Evolutionary conservation across 2,329 filamentous ascomycete species (phyloP).

Genomic region (Fusarium praegraminearum): DNA sequence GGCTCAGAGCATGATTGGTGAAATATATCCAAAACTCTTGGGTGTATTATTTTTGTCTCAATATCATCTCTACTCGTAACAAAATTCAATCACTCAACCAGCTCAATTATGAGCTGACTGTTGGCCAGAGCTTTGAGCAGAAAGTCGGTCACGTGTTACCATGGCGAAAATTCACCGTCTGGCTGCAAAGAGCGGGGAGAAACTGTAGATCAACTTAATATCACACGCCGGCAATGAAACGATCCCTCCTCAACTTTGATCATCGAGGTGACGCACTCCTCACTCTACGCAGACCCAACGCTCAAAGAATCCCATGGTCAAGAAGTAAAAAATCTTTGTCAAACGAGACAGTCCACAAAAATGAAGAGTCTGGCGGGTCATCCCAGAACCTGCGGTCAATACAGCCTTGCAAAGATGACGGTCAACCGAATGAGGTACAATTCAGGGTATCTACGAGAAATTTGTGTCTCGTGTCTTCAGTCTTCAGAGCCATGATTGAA

Average conservation of each 20-base stretch:
- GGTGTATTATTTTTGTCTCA: too few relatives aligned
- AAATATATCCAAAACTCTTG: background rate
- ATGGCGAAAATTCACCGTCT: background rate
- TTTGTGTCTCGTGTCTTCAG: slow-evolving; percentile 4
- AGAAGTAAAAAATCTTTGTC: background rate
- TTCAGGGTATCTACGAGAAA: background rate
- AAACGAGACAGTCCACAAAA: background rate
- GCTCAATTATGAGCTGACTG: background rate
- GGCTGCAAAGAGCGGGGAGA: background rate
- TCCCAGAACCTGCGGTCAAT: background rate
- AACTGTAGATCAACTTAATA: background rate
- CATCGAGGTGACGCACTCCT: background rate
- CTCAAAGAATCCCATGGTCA: background rate
- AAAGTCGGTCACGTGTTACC: background rate
- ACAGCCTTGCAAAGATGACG: background rate
- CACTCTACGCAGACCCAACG: background rate
- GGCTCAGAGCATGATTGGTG: background rate
- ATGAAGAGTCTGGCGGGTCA: background rate
- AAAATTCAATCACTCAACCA: accelerated
- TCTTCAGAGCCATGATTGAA: slow-evolving; percentile 22
- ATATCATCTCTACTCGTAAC: background rate
- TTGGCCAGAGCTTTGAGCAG: background rate
- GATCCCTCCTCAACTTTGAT: background rate
- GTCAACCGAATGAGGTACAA: background rate
- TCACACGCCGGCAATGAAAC: background rate